These are phyloP conservation scores for Coemansia sp. DNA, from an alignment of 371 early-diverging fungal species.

Conservation along the genomic window DNA sequence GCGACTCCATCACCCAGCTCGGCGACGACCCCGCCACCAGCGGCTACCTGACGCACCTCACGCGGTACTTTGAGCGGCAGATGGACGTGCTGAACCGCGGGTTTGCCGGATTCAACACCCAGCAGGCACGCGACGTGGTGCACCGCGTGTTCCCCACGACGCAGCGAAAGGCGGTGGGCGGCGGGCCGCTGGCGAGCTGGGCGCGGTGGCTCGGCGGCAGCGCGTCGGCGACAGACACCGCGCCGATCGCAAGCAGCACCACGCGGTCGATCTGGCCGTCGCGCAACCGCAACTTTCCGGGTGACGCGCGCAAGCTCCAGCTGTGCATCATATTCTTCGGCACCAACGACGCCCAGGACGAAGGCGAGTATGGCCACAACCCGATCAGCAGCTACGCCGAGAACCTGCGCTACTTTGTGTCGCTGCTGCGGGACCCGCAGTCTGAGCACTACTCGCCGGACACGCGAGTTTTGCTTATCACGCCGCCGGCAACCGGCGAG, in stretches of 20 bases:
- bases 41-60: conserved; percentile 56
- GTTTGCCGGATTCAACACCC: conserved; percentile 58
- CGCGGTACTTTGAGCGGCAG: conserved; percentile 60
- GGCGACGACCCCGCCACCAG: conserved; percentile 70
- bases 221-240: neutral
- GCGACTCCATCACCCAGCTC: conserved; percentile 76
- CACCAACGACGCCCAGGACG: conserved; percentile 74
- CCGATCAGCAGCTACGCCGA: conserved; percentile 57
- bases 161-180: neutral
- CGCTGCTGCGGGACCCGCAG: conserved; percentile 53
- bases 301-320: conserved; percentile 45
- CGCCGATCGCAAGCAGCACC: neutral
- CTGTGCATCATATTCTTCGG: conserved; percentile 79
- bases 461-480: conserved; percentile 64
- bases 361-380: conserved; percentile 60
- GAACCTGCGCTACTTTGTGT: conserved; percentile 62
- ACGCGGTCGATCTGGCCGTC: conserved; percentile 54
- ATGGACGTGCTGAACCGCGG: conserved; percentile 78
- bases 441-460: conserved; percentile 61
- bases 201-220: neutral
- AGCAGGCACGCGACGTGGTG: neutral
- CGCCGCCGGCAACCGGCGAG: conserved; percentile 73
- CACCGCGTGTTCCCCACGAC: conserved; percentile 7
- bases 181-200: neutral
- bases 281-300: conserved; percentile 54